Conservation (phyloP, 192 early-diverging fungal species). For the Gryganskiella cystojenkinii region DNA sequence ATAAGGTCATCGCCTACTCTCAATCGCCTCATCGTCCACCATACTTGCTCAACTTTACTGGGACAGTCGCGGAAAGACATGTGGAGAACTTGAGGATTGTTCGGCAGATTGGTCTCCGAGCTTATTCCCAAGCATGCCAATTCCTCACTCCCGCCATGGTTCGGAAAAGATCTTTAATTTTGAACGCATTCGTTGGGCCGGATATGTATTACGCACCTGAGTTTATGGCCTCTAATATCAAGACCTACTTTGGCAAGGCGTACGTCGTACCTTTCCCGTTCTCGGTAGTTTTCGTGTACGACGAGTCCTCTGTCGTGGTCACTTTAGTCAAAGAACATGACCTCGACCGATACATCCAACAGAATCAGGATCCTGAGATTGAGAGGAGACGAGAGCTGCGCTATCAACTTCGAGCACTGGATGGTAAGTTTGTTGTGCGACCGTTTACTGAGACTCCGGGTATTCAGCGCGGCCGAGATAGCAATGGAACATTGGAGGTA, state of each 20-base stretch:
- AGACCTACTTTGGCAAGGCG: constrained; percentile 69
- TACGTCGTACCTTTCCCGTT: constrained; percentile 76
- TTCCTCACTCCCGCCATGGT: constrained; percentile 51
- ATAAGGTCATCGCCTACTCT: constrained; percentile 64
- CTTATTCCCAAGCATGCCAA: constrained; percentile 55
- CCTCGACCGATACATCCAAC: constrained; percentile 61
- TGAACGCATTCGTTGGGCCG: constrained; percentile 63
- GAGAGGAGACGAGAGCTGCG: constrained; percentile 58
- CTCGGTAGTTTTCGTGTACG: constrained; percentile 72
- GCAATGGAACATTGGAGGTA: constrained; percentile 47
- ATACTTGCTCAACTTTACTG: constrained; percentile 72
- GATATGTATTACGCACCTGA: constrained; percentile 76
- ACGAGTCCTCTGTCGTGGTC: constrained; percentile 64
- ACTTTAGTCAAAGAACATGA: constrained; percentile 63
- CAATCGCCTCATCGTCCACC: constrained; percentile 66
- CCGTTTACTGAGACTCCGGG: constrained; percentile 52
- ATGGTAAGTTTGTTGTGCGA: constrained; percentile 67
- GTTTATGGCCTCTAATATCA: constrained; percentile 55
- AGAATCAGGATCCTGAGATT: constrained; percentile 62
- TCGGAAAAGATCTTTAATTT: constrained; percentile 49
- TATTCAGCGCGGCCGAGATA: constrained; percentile 22
- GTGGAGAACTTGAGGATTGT: constrained; percentile 72
- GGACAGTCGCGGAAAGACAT: constrained; percentile 72
- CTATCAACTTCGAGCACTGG: constrained; percentile 64
- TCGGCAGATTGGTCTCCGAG: constrained; percentile 61